Base-by-base conservation (phyloP, 1,284 basidiomycete genomes). In the Puccinia polysora region DNA sequence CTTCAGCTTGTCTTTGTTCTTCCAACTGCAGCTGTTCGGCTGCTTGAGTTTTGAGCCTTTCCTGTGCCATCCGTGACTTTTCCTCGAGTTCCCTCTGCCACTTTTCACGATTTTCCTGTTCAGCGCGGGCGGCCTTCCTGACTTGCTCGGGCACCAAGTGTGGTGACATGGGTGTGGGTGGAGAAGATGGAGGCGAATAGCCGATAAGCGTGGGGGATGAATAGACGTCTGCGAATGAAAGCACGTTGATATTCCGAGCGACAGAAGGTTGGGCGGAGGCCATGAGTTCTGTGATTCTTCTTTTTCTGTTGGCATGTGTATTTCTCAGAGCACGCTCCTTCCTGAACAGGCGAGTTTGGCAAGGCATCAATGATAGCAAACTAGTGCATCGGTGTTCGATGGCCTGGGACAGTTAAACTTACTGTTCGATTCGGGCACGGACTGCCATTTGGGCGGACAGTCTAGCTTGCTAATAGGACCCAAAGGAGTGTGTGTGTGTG, bases 221-320 rank as follows among this genome's bases (percentile, higher is more conserved):
- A 14, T 70, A 70, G 10, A 59, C n/a, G 30, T 62, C 38, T 1
- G 67, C 58, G 38, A 49, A 70, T 14, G 67, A 70, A 18, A 70
- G 38, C 10, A 47, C 43, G 23, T 53, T 60, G 20, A 70, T 25
- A 15, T 52, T 32, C 34, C 43, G 67, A 23, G 60, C 34, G 6
- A 30, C 5, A 15, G 34, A 12, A 10, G 25, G 32, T 12, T 56
- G 56, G 36, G 43, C 14, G 25, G 52, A 23, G 18, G 64, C 49
- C 10, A 53, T n/a, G 18, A 50, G 25, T 2, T 52, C 38, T 3
- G 32, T 30, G 10, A 10, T 18, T 23, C 36, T 25, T 56, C 15
- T 49, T 12, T n/a, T 12, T 30, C 15, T 32, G 8, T 43, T 0
- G 6, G 4, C 8, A 20, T 30, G 50, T 10, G 47, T 18, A n/a